These are phyloP conservation scores for Phytophthora fragariae DNA, from an alignment of 352 stramenopile species.

Conservation along the genomic window DNA sequence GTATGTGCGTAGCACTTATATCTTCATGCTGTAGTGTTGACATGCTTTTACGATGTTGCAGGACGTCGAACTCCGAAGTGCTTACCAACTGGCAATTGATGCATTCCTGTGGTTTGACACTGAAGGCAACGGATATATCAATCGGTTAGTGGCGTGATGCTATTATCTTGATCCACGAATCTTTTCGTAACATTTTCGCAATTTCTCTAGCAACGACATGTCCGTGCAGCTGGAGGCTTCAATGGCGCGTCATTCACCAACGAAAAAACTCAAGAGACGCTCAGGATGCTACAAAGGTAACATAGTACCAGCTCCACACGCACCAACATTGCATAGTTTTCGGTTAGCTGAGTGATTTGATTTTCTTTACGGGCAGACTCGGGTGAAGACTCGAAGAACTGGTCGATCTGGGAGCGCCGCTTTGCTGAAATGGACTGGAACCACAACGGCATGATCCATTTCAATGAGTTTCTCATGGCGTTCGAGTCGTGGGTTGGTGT, in stretches of 20 bases:
- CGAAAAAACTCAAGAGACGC: slow-evolving; percentile 51
- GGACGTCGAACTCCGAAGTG: slow-evolving; percentile 76
- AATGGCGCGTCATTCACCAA: slow-evolving; percentile 69
- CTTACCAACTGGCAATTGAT: slow-evolving; percentile 77
- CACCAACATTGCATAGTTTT: not conserved
- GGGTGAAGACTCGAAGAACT: slow-evolving; percentile 56
- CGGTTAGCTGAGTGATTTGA: not conserved
- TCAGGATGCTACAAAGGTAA: slow-evolving; percentile 13
- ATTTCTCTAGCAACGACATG: slow-evolving; percentile 45
- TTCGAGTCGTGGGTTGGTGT: slow-evolving; percentile 87
- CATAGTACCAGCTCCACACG: not conserved
- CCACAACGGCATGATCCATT: slow-evolving; percentile 81
- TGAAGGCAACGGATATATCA: slow-evolving; percentile 73
- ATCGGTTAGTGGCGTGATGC: slow-evolving; percentile 38
- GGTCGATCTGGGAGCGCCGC: slow-evolving; percentile 73
- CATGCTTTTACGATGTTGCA: slow-evolving; percentile 12
- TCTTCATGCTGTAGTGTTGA: not conserved
- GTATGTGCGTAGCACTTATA: not conserved
- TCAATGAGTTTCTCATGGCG: slow-evolving; percentile 88
- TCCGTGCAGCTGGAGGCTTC: slow-evolving; percentile 58
- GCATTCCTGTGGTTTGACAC: slow-evolving; percentile 84
- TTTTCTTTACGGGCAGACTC: slow-evolving; percentile 17
- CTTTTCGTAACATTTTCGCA: not conserved
- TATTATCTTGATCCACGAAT: not conserved
- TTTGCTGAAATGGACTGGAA: slow-evolving; percentile 90